Evolutionary conservation across 1,139 yeast genomes (phyloP).

Genomic region (Scheffersomyces quercinus): DNA sequence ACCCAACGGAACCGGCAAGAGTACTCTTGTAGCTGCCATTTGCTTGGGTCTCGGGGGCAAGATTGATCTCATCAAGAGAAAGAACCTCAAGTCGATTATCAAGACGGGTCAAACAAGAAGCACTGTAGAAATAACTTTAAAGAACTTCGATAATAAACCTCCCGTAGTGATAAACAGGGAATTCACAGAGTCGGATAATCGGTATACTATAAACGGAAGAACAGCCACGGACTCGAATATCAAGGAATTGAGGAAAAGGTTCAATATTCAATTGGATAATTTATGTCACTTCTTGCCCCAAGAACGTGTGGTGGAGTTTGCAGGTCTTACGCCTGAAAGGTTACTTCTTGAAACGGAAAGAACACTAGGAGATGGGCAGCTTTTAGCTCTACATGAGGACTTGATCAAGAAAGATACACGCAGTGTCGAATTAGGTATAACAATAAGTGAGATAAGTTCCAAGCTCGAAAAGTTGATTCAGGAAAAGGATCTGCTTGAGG

Average conservation of each 20-base stretch:
- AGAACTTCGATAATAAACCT: conserved; percentile 35
- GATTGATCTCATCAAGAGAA: conserved; percentile 78
- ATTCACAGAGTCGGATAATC: conserved; percentile 47
- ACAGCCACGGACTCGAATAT: conserved; percentile 47
- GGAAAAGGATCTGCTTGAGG: conserved; percentile 34
- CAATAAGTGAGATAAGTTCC: conserved; percentile 30
- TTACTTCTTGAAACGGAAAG: conserved; percentile 77
- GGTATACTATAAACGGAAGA: conserved; percentile 61
- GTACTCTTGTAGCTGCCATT: conserved; percentile 90
- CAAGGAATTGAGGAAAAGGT: conserved; percentile 41
- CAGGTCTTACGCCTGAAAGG: conserved; percentile 74
- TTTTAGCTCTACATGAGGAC: conserved; percentile 57
- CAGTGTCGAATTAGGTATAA: conserved; percentile 25
- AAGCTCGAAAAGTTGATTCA: conserved; percentile 29
- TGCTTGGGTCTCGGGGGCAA: conserved; percentile 88
- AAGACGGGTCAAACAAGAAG: conserved; percentile 66
- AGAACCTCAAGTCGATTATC: conserved; percentile 70
- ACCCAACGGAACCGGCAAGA: conserved; percentile 96
- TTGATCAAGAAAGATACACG: conserved; percentile 55
- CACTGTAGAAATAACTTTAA: conserved; percentile 64
- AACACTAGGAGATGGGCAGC: conserved; percentile 67
- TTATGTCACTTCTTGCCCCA: conserved; percentile 95
- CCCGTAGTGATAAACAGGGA: conserved; percentile 36
- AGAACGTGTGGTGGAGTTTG: conserved; percentile 92
- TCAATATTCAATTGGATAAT: conserved; percentile 85